A percentile compares a stretch with the other conserved stretches of the same genome.
These are phyloP conservation scores for Fusarium camptoceras DNA, from an alignment of 2,329 filamentous ascomycete genomes.

Conservation along the genomic window DNA sequence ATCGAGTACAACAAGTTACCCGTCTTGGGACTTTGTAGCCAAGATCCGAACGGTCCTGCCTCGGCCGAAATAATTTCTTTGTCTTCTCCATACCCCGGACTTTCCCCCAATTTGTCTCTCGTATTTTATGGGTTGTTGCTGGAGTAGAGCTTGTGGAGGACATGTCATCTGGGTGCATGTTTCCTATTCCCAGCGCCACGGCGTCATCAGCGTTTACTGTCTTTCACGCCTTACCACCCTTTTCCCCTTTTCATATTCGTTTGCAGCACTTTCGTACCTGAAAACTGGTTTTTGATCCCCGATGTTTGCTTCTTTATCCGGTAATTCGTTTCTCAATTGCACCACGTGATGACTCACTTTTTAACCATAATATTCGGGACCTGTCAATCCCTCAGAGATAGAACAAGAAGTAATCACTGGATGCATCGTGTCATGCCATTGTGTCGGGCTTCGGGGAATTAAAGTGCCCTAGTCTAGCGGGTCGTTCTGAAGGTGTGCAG, in stretches of 20 bases:
- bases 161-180: not conserved
- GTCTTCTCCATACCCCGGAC: conserved; percentile 15
- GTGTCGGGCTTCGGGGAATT: conserved; percentile 12
- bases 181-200: conserved; percentile 24
- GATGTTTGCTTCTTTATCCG: not conserved
- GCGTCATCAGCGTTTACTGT: conserved; percentile 10
- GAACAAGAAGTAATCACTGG: not conserved
- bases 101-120: not conserved
- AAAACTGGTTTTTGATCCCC: conserved; percentile 17
- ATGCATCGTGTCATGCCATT: not conserved
- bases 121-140: not conserved
- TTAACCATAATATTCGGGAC: not conserved
- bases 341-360: not conserved
- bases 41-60: conserved; percentile 34
- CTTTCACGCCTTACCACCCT: not conserved
- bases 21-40: not conserved
- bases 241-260: not conserved
- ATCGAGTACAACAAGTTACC: not conserved
- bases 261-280: not conserved
- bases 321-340: not conserved
- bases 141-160: not conserved
- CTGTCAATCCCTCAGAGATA: not conserved
- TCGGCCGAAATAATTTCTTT: conserved; percentile 29
- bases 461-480: not conserved
- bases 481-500: not conserved